Percentiles rank a stretch among this genome's conserved stretches.
Evolutionary conservation across 73 alveolate genomes (phyloP).

Genomic region (Tetrahymena borealis): DNA sequence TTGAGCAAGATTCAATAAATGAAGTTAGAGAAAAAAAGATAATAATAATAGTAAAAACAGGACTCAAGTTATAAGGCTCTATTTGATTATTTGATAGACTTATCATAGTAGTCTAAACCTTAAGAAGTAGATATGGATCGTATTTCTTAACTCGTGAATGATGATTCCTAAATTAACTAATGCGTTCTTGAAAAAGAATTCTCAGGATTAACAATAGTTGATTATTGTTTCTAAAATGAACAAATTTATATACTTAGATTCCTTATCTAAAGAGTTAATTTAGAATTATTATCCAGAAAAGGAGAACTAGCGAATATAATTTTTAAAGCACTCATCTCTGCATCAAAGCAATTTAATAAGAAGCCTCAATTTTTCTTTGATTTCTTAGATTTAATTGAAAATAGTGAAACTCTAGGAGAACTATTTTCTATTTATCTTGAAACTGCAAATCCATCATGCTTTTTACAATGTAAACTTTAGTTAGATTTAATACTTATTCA

Average conservation of each 20-base stretch:
- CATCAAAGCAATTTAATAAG: neutral
- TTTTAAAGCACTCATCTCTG: neutral
- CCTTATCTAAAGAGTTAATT: neutral
- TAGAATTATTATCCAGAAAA: neutral
- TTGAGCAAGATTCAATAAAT: neutral
- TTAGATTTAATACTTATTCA: neutral
- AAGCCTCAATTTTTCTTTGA: neutral
- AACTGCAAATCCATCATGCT: neutral
- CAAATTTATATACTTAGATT: neutral
- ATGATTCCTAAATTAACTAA: neutral
- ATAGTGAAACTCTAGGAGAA: neutral
- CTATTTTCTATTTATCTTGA: neutral
- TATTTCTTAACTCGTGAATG: neutral
- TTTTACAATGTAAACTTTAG: neutral
- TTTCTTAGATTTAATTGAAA: neutral
- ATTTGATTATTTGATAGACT: neutral
- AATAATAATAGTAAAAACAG: neutral
- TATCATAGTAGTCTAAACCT: neutral
- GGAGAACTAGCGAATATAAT: neutral
- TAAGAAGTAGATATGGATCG: neutral
- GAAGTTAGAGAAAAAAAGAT: neutral
- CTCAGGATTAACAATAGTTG: neutral
- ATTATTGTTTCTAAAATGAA: neutral
- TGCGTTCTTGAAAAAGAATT: neutral
- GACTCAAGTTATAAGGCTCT: neutral